Evolutionary conservation across 2,329 filamentous ascomycete species (phyloP).

Genomic region (Xylaria sp.): DNA sequence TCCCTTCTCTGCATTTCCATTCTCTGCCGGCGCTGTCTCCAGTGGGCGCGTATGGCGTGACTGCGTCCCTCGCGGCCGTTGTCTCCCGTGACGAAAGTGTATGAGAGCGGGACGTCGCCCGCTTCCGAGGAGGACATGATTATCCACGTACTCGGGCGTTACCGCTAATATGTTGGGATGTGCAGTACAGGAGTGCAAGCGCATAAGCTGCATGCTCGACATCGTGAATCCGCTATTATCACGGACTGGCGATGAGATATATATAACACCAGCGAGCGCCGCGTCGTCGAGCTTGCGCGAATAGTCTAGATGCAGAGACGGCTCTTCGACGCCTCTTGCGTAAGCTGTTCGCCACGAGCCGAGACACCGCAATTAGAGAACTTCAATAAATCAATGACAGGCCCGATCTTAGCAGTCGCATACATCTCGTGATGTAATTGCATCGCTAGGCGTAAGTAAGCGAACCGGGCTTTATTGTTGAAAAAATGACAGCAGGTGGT

Average conservation of each 20-base stretch:
- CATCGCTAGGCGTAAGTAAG: background rate
- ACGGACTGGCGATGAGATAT: background rate
- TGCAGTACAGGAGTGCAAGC: background rate
- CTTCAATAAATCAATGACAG: background rate
- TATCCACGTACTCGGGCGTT: background rate
- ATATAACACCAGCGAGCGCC: background rate
- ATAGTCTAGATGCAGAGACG: background rate
- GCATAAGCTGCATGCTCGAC: no score
- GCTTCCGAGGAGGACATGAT: conserved; percentile 14
- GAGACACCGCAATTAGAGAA: background rate
- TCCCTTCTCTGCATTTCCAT: conserved; percentile 14
- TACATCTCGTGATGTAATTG: background rate
- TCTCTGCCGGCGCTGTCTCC: conserved; percentile 21
- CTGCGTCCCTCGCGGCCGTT: conserved; percentile 16
- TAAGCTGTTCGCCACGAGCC: background rate
- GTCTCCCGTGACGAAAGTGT: conserved; percentile 16
- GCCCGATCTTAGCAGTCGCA: background rate
- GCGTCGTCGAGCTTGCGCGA: background rate
- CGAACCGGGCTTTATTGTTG: background rate
- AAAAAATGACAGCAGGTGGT: background rate
- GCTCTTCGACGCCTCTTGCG: background rate
- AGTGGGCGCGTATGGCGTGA: conserved; percentile 21
- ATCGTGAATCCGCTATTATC: background rate
- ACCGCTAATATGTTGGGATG: background rate
- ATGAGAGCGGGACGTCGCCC: conserved; percentile 10